Percentiles rank a stretch among this genome's conserved stretches.
Conservation (phyloP, 2,329 filamentous ascomycete species). For the Monosporascus sp. region DNA sequence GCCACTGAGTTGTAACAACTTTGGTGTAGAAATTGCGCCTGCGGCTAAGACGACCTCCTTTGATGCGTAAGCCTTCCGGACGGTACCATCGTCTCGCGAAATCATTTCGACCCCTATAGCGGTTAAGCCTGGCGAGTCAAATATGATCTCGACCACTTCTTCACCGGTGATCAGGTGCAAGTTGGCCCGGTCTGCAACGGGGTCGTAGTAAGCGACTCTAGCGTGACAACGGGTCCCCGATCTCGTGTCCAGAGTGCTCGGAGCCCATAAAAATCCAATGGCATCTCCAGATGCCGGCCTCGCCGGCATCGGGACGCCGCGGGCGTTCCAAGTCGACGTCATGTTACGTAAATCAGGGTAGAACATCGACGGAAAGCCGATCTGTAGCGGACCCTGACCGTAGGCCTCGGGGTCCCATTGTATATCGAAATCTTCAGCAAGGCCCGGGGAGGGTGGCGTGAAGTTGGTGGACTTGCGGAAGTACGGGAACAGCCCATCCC, state of each 20-base stretch:
- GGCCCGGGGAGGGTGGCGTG: not conserved
- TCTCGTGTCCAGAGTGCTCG: constrained; percentile 23
- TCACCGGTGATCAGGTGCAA: constrained; percentile 17
- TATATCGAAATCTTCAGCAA: not conserved
- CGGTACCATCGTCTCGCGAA: not conserved
- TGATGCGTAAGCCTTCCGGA: constrained; percentile 9
- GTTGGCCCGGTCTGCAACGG: constrained; percentile 11
- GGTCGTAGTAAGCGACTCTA: constrained; percentile 24
- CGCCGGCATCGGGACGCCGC: constrained; percentile 18
- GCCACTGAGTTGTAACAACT: constrained; percentile 38
- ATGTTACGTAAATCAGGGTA: constrained; percentile 13
- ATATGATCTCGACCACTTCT: constrained; percentile 34
- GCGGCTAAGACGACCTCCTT: constrained; percentile 38
- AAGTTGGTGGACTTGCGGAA: not conserved
- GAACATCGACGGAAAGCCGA: not conserved
- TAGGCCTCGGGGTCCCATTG: not conserved
- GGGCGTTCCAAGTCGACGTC: constrained; percentile 13
- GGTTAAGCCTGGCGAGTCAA: constrained; percentile 14
- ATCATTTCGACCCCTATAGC: constrained; percentile 2
- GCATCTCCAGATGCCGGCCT: constrained; percentile 20
- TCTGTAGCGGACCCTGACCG: not conserved
- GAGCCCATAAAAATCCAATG: constrained; percentile 27
- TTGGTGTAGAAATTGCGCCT: constrained; percentile 37
- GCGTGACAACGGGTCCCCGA: constrained; percentile 24
- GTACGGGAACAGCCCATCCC: constrained; percentile 1